Percentiles rank a stretch among this genome's conserved stretches.
phyloP scores from a whole-genome alignment of 345 rosid species.

The Citrus unshiu region DNA sequence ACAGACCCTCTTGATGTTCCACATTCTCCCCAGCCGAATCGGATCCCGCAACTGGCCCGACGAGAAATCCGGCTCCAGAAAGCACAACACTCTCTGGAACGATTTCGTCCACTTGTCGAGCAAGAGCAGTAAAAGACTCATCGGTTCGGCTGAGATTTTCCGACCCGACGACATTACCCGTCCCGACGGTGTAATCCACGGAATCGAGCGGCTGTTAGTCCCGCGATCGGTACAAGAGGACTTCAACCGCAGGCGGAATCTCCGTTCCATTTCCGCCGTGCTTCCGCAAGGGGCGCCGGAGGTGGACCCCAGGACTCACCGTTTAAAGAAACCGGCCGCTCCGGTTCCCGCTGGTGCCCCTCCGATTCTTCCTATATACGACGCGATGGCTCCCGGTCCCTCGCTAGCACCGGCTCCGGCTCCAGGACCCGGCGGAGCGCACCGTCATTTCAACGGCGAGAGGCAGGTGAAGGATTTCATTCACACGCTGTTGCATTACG shows the following conservation, averaged over 20 bases:
- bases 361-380: conserved; percentile 72
- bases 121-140: conserved; percentile 23
- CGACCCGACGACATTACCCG: conserved; percentile 50
- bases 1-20: conserved; percentile 67
- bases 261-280: conserved; percentile 62
- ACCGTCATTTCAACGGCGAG: conserved; percentile 81
- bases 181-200: conserved; percentile 76
- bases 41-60: conserved; percentile 53
- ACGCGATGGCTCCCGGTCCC: conserved; percentile 96
- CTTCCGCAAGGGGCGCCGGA: conserved; percentile 70
- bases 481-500: conserved; percentile 79
- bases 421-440: conserved; percentile 92
- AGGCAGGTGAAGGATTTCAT: conserved; percentile 90
- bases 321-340: conserved; percentile 55
- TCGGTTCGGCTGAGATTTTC: conserved; percentile 44
- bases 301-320: conserved; percentile 66
- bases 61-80: conserved; percentile 15
- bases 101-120: conserved; percentile 45
- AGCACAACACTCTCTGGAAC: conserved; percentile 46
- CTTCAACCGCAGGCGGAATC: conserved; percentile 58
- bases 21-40: conserved; percentile 67
- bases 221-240: conserved; percentile 69
- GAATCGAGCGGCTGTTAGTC: conserved; percentile 50
- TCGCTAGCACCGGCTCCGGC: conserved; percentile 95
- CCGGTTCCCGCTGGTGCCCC: conserved; percentile 63